Percentiles rank a stretch among this genome's conserved stretches.
These are phyloP conservation scores for Calonectria multiphialidica DNA, from an alignment of 2,329 filamentous ascomycete genomes.

Conservation along the genomic window DNA sequence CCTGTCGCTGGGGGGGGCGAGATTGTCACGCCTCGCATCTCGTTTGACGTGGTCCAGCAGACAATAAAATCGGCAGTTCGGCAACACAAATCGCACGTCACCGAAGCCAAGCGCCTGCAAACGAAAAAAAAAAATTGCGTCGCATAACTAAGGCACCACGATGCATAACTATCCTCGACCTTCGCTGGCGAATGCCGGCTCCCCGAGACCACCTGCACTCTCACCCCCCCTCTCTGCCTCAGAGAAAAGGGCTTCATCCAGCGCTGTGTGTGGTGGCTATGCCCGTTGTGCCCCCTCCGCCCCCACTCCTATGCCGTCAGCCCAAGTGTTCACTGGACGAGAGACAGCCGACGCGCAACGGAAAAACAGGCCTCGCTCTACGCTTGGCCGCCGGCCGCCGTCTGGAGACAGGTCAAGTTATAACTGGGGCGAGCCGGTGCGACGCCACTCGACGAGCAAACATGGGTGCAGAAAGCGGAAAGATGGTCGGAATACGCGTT, in stretches of 20 bases:
- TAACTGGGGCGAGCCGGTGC: conserved; percentile 22
- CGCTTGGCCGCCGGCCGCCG: neutral
- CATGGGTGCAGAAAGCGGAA: conserved; percentile 14
- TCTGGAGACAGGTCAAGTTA: neutral
- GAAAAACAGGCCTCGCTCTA: neutral
- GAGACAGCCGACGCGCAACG: neutral
- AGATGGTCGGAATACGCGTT: conserved; percentile 3
- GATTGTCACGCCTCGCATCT: neutral
- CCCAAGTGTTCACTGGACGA: neutral
- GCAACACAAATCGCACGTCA: neutral
- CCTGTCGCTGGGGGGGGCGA: neutral
- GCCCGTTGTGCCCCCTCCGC: neutral
- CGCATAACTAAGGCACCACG: neutral
- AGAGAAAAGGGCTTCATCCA: neutral
- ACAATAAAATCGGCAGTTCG: neutral
- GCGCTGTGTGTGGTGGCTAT: conserved; percentile 7
- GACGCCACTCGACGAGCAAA: conserved; percentile 39
- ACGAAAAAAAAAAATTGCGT: neutral
- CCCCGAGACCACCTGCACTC: conserved; percentile 9
- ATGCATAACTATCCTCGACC: neutral
- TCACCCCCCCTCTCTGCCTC: neutral
- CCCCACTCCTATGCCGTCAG: neutral
- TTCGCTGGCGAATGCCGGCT: neutral
- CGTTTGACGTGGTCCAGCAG: neutral
- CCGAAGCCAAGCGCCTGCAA: neutral